Base-by-base conservation (phyloP, 2,329 filamentous ascomycete species). In the Didymella pinodella region DNA sequence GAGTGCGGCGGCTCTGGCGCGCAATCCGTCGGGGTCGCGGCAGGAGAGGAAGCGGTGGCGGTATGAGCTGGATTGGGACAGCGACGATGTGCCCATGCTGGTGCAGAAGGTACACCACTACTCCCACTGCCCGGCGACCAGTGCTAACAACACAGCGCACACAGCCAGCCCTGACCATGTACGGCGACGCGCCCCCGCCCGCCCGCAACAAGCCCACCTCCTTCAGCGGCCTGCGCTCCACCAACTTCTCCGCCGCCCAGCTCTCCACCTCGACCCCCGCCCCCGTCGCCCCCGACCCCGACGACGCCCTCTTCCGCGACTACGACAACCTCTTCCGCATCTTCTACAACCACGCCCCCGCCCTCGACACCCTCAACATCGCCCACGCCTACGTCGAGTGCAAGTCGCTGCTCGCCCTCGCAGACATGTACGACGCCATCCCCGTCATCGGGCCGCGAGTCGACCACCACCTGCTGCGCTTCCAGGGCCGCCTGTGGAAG, bases 241-340 rank as follows among this genome's bases (percentile, higher is more conserved):
- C 41, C 18, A 34, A 50, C 11, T n/a, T 26, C 40, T 89, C 80
- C 64, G 83, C 83, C 47, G 53, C 46, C 31, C 38, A 48, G 22
- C 44, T 49, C 10, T 40, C 47, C 29, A 57, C 54, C 16, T 44
- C 52, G 4, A 61, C 73, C n/a, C 65, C 64, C 22, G 48, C 76
- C 3, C 70, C 71, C 25, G 62, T 67, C 2, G 83, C 86, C 46
- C 85, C 89, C 57, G 86, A 92, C 53, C 82, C 82, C 18, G 79
- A 82, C 43, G 84, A 91, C 69, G 91, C 96, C 64, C 85, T 93
- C 22, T 84, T 97, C 46, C 91, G 92, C 67, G 92, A 97, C 79
- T 97, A 98, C 77, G 93, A 97, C 75, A 97, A 97, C 75, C 84
- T 98, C 22, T 96, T 98, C 76, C 91, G 93, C 69, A 90, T 95